Percentiles rank a stretch among this genome's conserved stretches.
Evolutionary conservation across 805 yeast genomes (phyloP).

Genomic region (Wickerhamiella sergipiensis): DNA sequence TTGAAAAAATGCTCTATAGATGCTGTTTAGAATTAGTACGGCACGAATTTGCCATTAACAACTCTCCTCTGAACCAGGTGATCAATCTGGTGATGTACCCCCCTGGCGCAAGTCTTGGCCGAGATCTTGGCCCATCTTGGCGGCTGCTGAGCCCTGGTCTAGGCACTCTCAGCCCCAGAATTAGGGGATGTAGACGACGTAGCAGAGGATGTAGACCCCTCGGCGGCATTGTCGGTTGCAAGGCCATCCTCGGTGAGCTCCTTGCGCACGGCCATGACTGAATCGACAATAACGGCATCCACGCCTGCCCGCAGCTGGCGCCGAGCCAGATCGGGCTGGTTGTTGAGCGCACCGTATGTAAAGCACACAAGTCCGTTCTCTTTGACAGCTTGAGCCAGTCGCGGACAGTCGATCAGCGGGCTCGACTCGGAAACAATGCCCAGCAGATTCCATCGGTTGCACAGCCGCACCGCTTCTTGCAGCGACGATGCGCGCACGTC

Average conservation of each 20-base stretch:
- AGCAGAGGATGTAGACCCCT: neutral
- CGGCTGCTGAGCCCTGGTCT: too few relatives aligned
- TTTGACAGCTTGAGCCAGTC: conserved; percentile 83
- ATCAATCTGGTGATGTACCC: too few relatives aligned
- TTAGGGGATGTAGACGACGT: neutral
- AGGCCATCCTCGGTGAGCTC: conserved; percentile 35
- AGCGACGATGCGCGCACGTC: conserved; percentile 78
- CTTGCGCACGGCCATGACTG: conserved; percentile 82
- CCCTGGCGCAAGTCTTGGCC: too few relatives aligned
- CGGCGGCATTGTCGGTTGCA: neutral
- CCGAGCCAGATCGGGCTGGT: conserved; percentile 69
- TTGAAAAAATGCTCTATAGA: too few relatives aligned
- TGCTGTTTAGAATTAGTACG: too few relatives aligned
- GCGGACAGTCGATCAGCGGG: conserved; percentile 78
- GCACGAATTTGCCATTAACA: too few relatives aligned
- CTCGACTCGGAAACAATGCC: conserved; percentile 86
- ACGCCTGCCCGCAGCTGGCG: conserved; percentile 88
- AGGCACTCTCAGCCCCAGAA: too few relatives aligned
- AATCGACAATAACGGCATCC: conserved; percentile 96
- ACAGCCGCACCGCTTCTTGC: conserved; percentile 83
- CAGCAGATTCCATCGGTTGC: conserved; percentile 77
- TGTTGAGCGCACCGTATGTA: conserved; percentile 76
- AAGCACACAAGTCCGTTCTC: conserved; percentile 85
- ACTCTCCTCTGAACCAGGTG: too few relatives aligned
- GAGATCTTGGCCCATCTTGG: too few relatives aligned